phyloP scores from a whole-genome alignment of 768 basidiomycete species.

The Lentinus tigrinus region DNA sequence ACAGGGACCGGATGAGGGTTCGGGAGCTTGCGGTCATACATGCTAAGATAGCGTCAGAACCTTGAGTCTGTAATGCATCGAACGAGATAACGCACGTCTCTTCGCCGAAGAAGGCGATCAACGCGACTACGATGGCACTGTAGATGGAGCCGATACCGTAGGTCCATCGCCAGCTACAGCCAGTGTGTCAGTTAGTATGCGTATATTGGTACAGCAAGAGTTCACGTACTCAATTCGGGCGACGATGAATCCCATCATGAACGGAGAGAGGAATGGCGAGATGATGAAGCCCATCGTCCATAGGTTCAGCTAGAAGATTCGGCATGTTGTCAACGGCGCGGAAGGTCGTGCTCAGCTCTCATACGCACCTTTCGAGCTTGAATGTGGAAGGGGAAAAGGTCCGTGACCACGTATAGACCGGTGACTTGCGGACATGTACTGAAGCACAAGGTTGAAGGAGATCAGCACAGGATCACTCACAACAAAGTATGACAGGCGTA shows the following conservation, averaged over 20 bases:
- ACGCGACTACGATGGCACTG: conserved; percentile 47
- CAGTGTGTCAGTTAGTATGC: not conserved
- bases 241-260: conserved; percentile 66
- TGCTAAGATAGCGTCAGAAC: conserved; percentile 32
- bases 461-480: not conserved
- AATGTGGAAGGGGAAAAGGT: conserved; percentile 67
- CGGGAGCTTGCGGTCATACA: conserved; percentile 59
- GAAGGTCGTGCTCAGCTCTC: too few species aligned
- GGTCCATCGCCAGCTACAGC: conserved; percentile 58
- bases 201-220: not conserved
- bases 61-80: not conserved
- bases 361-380: conserved; percentile 57
- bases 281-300: conserved; percentile 77
- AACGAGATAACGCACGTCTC: conserved; percentile 52
- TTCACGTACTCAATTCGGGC: conserved; percentile 42
- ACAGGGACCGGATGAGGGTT: conserved; percentile 43
- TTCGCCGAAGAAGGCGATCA: conserved; percentile 60
- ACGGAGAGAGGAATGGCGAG: conserved; percentile 63
- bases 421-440: conserved; percentile 63
- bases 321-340: too few species aligned
- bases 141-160: conserved; percentile 68
- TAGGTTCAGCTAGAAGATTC: conserved; percentile 56
- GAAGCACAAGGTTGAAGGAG: not conserved
- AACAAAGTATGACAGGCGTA: conserved; percentile 22
- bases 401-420: conserved; percentile 59